These are phyloP conservation scores for Sclerotinia borealis DNA, from an alignment of 2,329 filamentous ascomycete species.

Conservation along the genomic window DNA sequence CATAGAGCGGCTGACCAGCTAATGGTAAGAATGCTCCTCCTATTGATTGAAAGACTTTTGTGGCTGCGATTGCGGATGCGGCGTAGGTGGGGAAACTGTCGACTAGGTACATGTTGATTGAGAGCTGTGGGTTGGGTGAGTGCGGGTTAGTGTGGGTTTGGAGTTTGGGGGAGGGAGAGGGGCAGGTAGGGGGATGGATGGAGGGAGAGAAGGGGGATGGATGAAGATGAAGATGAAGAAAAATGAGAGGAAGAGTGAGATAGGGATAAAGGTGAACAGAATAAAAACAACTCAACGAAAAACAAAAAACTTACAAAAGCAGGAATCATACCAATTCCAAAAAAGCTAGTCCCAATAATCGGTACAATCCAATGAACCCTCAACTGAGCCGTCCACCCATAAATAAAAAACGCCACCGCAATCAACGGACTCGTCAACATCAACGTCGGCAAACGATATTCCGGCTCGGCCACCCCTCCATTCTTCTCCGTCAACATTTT, in stretches of 20 bases:
- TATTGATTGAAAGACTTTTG: neutral
- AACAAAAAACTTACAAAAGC: neutral
- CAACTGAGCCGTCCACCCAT: constrained; percentile 40
- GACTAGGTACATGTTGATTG: constrained; percentile 5
- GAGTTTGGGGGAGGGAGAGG: too few relatives aligned
- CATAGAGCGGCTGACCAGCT: neutral
- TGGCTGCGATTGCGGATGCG: neutral
- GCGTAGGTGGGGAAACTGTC: neutral
- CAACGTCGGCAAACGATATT: constrained; percentile 38
- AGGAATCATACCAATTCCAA: constrained; percentile 1
- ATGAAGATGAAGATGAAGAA: too few relatives aligned
- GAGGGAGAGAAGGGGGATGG: too few relatives aligned
- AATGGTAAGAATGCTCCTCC: neutral
- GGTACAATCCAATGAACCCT: constrained; percentile 38
- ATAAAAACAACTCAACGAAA: too few relatives aligned
- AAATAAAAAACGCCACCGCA: constrained; percentile 40
- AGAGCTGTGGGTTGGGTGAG: neutral
- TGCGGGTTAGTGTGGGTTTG: neutral
- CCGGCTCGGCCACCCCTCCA: constrained; percentile 26
- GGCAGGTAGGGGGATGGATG: too few relatives aligned
- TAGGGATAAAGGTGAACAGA: neutral
- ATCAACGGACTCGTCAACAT: constrained; percentile 34
- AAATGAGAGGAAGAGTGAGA: neutral
- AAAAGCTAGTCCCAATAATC: neutral
- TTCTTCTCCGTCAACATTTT: constrained; percentile 41